Base-by-base conservation (phyloP, 169 alveolate species). In the Cryptosporidium andersoni region DNA sequence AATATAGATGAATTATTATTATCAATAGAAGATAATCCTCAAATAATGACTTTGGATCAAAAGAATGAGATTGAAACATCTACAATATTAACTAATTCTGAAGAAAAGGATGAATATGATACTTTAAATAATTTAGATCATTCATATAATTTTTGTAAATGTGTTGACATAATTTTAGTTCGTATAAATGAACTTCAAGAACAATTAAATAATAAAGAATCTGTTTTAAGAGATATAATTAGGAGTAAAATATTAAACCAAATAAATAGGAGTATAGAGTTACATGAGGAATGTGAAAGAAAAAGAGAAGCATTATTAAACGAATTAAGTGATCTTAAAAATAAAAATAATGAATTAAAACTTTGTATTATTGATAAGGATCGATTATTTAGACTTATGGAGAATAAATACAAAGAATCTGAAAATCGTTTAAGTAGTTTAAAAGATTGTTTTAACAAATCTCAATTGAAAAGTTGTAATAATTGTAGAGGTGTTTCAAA, bases 391-490 rank as follows among this genome's bases (percentile, higher is more conserved):
- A 47, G 45, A 25, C 42, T n/a, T 25, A 36, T 74, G n/a, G 74
- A 74, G 16, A 14, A 16, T 43, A 74, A 43, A 11, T 66, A 74
- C 7, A 74, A 64, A 43, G 85, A 74, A 39, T 51, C 55, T 25
- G 43, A 42, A 16, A 74, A 74, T 25, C 55, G 25, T 25, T 58
- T 58, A 34, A 55, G 60, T 25, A 68, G 60, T 5, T 51, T 74
- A 9, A 68, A 74, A 64, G 52, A 14, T 9, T 25, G 5, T 16
- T 58, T 58, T 34, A 58, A 53, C 25, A 74, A 74, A 12, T 40
- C 16, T n/a, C 8, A 25, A 4, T 7, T 58, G 85, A 74, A 7
- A 58, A 6, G 2, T 63, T 5, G 64, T 43, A 42, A 45, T 60
- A 9, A 55, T 74, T 58, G 37, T 16, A 25, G 45, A 51, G 4